Evolutionary conservation across 208 protist genomes (phyloP), one percentile per base, ranked within the genome.

Genomic region (Leishmania amazonensis): DNA sequence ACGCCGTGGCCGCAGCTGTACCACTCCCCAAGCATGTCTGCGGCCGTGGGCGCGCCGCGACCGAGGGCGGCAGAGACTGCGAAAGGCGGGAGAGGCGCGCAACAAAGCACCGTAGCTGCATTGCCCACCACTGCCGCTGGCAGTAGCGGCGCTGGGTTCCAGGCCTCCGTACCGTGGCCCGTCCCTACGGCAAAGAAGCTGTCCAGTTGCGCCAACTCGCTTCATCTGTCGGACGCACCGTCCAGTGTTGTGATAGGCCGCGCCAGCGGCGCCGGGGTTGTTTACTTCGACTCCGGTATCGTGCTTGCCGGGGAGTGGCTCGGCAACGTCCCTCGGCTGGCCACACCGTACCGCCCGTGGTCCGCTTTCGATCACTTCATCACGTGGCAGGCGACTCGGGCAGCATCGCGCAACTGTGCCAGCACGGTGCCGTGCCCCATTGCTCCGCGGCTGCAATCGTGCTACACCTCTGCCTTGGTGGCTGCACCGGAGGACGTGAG

Each of bases 261-360:
- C 71, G 80, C 87, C 24, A 87, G 87, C 64, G 86, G 86, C 24
- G 4, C 75, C 0, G 91, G 88, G 28, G 65, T 87, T 54, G 89
- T 95, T 9, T 83, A 94, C 57, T 96, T 90, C 78, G 81, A 89
- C 15, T 94, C 90, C 6, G 93, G 93, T 65, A 88, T 96, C 9
- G 83, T 86, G 72, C 24, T 96, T 11, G 78, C 81, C 6, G 86
- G 78, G 45, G 76, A 89, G 65, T 98, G 87, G 84, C 70, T 91
- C 45, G 84, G 89, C 75, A 95, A 96, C 83, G 45, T 86, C 45
- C 92, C 88, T 13, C 81, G 86, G 24, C 78, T 95, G 31, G 89
- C 87, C 76, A 79, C 91, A 13, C 94, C 94, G 17, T 89, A 94
- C 79, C 80, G 89, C 8, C 87, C 88, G 57, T 84, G 88, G 76